These are phyloP conservation scores for Litsea cubeba DNA, from an alignment of 164 flowering plant genomes.

Conservation along the genomic window DNA sequence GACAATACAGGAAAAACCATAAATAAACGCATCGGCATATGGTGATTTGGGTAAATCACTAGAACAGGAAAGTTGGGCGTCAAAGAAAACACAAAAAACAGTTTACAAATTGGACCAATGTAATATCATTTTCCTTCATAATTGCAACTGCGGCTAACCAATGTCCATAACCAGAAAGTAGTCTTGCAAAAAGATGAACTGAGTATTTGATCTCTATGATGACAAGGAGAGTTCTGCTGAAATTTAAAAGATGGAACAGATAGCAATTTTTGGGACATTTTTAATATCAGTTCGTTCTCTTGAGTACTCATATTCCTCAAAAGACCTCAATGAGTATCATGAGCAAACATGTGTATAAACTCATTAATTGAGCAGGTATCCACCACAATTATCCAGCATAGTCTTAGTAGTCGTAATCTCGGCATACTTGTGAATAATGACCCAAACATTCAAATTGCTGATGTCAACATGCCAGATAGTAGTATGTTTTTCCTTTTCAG, in stretches of 20 bases:
- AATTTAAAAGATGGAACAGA: neutral
- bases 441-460: neutral
- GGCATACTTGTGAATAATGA: neutral
- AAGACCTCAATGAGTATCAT: neutral
- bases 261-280: neutral
- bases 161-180: neutral
- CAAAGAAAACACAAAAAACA: too few species aligned
- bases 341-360: neutral
- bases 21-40: neutral
- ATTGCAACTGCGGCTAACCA: too few species aligned
- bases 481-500: neutral
- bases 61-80: neutral
- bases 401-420: neutral
- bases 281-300: neutral
- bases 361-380: neutral
- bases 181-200: neutral
- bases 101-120: too few species aligned
- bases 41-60: neutral
- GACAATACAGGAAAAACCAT: too few species aligned
- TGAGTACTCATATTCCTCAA: neutral
- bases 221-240: neutral
- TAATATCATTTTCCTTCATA: too few species aligned
- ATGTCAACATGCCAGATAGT: neutral
- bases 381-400: neutral
- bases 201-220: neutral